Evolutionary conservation across 257 asterid species (phyloP), one percentile per base, ranked within the genome.

Genomic region (Perilla frutescens): DNA sequence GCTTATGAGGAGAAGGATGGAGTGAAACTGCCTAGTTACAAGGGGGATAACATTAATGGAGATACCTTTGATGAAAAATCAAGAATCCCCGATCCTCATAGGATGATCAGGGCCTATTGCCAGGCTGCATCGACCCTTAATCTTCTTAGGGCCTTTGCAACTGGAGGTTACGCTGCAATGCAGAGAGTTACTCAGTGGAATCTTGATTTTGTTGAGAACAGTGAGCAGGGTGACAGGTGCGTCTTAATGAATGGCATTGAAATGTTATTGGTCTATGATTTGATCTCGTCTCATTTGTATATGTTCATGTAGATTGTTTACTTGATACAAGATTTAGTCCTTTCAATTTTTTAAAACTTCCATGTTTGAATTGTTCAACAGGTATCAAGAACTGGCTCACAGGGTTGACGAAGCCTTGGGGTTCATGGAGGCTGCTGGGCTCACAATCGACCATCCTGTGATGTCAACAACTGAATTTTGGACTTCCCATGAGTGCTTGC

Each of bases 141-240:
- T 57, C 97, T 91, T 80, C 90, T 91, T 1, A 76, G 95, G 79
- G 92, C 96, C 68, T 90, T 90, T 13, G 96, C 96, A 2, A 90
- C 96, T 2, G 96, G 96, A 62, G 96, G 96, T 80, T 90, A 90
- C 48, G 96, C 96, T 41, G 96, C 95, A 68, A 81, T 91, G 96
- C 97, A 91, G 90, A 86, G 96, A 70, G 97, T 91, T 55, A 84
- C 90, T 7, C 90, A 88, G 47, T 91, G 96, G 96, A 91, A 91
- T 80, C 96, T 91, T 48, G 97, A 88, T 82, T 91, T 91, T 66
- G 93, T 86, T 15, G 96, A 91, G 83, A 70, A 85, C 75, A 84
- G 97, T n/a, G 96, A 88, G 77, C 97, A 91, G 81, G 97, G 96
- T 53, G 97, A 91, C 80, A 90, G 93, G 96, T 88, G 62, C 10